Percentiles rank a stretch among this genome's conserved stretches.
phyloP scores from a whole-genome alignment of 2,329 filamentous ascomycete species.

The Xylaria multiplex region DNA sequence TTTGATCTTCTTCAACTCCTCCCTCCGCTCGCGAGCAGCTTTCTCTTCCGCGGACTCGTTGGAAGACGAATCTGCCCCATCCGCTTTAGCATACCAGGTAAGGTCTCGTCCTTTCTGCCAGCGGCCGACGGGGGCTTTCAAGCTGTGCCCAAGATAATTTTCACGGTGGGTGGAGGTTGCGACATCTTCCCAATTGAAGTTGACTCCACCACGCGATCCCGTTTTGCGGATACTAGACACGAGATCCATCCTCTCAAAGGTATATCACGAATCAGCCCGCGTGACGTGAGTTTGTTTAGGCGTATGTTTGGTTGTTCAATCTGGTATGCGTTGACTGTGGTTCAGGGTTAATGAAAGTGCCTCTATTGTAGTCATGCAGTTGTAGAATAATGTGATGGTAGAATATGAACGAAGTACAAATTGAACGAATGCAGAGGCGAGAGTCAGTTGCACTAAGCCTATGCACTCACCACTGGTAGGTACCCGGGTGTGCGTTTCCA shows the following conservation, averaged over 20 bases:
- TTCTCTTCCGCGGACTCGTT: constrained; percentile 69
- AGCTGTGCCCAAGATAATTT: constrained; percentile 86
- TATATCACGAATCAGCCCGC: neutral
- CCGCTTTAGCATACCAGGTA: constrained; percentile 72
- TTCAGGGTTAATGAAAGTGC: neutral
- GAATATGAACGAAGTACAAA: too few relatives aligned
- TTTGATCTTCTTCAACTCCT: constrained; percentile 81
- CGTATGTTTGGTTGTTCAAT: neutral
- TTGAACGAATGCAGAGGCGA: too few relatives aligned
- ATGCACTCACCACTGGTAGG: too few relatives aligned
- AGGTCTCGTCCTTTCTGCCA: constrained; percentile 84
- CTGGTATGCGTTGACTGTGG: neutral
- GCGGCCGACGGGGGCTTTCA: constrained; percentile 91
- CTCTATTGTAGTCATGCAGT: neutral
- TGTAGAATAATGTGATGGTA: too few relatives aligned
- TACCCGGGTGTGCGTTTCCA: too few relatives aligned
- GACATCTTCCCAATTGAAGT: constrained; percentile 98
- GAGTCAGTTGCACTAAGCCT: too few relatives aligned
- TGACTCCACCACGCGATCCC: constrained; percentile 90
- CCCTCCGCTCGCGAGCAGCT: constrained; percentile 70
- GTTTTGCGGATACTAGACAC: constrained; percentile 89
- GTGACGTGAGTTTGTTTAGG: neutral
- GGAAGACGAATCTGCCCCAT: constrained; percentile 59
- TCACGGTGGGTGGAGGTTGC: constrained; percentile 87
- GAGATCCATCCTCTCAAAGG: constrained; percentile 76